Evolutionary conservation across 2,329 filamentous ascomycete genomes (phyloP), one percentile per base, ranked within the genome.

Genomic region (Hypoxylon sp.): DNA sequence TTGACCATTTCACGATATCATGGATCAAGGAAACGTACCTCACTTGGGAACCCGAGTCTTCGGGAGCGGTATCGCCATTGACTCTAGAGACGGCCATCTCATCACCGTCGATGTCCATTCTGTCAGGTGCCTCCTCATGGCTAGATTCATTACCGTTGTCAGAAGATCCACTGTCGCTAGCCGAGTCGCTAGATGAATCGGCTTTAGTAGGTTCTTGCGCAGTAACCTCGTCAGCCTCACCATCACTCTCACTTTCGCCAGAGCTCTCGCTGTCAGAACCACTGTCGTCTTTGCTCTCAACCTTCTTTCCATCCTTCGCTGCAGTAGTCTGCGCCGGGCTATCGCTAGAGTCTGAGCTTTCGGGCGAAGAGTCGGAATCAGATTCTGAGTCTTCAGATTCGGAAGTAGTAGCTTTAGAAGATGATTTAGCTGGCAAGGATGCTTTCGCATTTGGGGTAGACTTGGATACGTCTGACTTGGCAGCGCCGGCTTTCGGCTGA

Each of bases 191-290:
- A 14, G 62, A 65, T 29, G 58, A 57, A 34, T 60, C 41, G 2
- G 39, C 41, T 7, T 50, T 27, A n/a, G 52, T 37, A 27, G 51
- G 21, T 21, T 55, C 51, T 50, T 37, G 53, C 32, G 16, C 39
- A 43, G 27, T 41, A n/a, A 16, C 32, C 4, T 19, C 37, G 14
- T 41, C 37, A n/a, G 47, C 48, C 25, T 68, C 69, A 11, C 51
- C 60, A 1, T 71, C 68, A 30, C 51, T 59, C 16, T 66, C 58
- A 3, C 29, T 47, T 16, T 54, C 57, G 34, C 58, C 51, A 29
- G 74, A 74, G 51, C 73, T 77, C 25, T 73, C 75, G 34, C 72
- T 75, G 16, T 74, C 61, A 9, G 68, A 74, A 71, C 27, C 73
- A 30, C 71, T 75, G 27, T 72, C 71, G 34, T 70, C 73, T 23